These are phyloP conservation scores for Microbotryum lychnidis-dioicae DNA, from an alignment of 1,284 basidiomycete species.

Conservation along the genomic window DNA sequence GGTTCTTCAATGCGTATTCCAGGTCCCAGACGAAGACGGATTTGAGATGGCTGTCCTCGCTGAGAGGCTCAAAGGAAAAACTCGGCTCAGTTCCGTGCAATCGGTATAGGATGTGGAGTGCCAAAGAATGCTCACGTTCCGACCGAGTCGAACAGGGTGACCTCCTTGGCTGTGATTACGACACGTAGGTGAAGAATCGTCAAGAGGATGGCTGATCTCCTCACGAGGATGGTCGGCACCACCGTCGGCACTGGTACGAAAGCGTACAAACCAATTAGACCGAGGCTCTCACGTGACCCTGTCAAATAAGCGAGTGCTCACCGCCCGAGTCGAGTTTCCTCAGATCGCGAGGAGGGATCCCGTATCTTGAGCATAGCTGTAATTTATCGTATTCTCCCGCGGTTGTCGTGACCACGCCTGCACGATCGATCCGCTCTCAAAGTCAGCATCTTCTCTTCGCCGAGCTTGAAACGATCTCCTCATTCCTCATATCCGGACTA, in stretches of 20 bases:
- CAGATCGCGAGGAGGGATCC: constrained; percentile 75
- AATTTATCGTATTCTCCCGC: constrained; percentile 84
- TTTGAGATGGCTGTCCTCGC: constrained; percentile 50
- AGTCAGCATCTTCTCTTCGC: background rate
- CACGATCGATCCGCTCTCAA: background rate
- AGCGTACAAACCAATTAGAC: constrained; percentile 46
- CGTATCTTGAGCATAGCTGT: constrained; percentile 79
- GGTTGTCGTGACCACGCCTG: constrained; percentile 77
- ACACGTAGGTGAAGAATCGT: constrained; percentile 87
- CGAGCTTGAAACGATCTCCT: background rate
- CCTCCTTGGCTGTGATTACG: constrained; percentile 83
- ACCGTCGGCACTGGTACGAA: constrained; percentile 71
- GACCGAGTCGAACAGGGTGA: constrained; percentile 85
- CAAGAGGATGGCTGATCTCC: constrained; percentile 78
- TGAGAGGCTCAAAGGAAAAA: background rate
- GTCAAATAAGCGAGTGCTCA: background rate
- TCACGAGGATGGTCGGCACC: constrained; percentile 60
- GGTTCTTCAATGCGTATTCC: constrained; percentile 72
- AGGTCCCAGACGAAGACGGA: constrained; percentile 80
- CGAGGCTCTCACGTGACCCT: background rate
- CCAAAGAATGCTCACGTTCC: constrained; percentile 63
- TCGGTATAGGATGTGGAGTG: too few species aligned
- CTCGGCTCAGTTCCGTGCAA: background rate
- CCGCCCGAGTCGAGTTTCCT: constrained; percentile 88
- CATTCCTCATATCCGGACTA: background rate